phyloP scores from a whole-genome alignment of 139 green algal species.

The Chlorella vulgaris region DNA sequence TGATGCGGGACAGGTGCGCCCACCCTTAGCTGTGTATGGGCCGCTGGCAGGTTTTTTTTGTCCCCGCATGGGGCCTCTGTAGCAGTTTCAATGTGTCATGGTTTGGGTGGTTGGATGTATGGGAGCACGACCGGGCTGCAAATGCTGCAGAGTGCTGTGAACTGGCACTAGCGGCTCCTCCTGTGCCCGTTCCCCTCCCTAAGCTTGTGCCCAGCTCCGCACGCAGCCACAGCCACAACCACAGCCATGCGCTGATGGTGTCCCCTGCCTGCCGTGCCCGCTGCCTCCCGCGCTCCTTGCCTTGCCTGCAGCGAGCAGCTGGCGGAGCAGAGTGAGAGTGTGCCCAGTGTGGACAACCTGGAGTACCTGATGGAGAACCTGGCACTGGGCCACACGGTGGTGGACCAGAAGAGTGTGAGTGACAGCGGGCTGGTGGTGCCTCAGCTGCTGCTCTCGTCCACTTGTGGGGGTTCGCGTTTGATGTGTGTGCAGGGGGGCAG shows the following conservation, averaged over 20 bases:
- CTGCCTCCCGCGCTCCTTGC: neutral
- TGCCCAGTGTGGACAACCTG: slow-evolving; percentile 90
- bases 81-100: too few species aligned
- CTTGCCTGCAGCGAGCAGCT: slow-evolving; percentile 69
- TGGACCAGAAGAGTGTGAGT: slow-evolving; percentile 66
- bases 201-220: too few species aligned
- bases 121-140: too few species aligned
- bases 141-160: too few species aligned
- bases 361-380: slow-evolving; percentile 99
- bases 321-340: slow-evolving; percentile 82
- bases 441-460: too few species aligned
- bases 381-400: slow-evolving; percentile 90
- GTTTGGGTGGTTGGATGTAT: too few species aligned
- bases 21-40: neutral
- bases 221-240: too few species aligned
- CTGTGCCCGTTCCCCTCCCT: too few species aligned
- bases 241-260: neutral
- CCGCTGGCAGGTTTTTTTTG: neutral
- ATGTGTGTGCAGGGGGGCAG: too few species aligned
- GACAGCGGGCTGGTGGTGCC: neutral
- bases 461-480: too few species aligned
- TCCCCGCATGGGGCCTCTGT: neutral
- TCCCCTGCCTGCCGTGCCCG: neutral
- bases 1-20: slow-evolving; percentile 81
- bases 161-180: too few species aligned